These are phyloP conservation scores for Apophysomyces trapeziformis DNA, from an alignment of 371 early-diverging fungal species.

Conservation along the genomic window DNA sequence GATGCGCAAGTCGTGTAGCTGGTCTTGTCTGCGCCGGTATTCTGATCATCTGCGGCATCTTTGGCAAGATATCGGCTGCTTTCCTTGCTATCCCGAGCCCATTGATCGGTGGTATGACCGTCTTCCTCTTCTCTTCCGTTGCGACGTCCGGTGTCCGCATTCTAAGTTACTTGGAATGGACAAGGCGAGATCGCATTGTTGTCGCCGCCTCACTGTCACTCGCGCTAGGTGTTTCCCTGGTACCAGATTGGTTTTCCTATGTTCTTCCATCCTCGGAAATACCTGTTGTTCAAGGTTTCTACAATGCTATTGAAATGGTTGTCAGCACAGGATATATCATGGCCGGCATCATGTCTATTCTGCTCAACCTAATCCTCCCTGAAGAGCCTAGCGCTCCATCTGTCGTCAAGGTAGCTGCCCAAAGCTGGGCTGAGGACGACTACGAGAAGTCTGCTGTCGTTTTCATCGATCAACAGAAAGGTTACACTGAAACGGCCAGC, in stretches of 20 bases:
- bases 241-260: constrained; percentile 58
- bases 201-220: constrained; percentile 51
- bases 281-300: constrained; percentile 51
- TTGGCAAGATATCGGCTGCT: constrained; percentile 61
- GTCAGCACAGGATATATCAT: constrained; percentile 60
- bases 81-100: constrained; percentile 59
- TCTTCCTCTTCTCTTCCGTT: constrained; percentile 62
- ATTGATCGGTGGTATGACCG: constrained; percentile 63
- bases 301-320: constrained; percentile 55
- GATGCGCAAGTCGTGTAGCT: constrained; percentile 61
- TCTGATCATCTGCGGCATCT: constrained; percentile 59
- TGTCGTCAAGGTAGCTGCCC: neutral
- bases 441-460: neutral
- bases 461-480: neutral
- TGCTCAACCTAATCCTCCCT: constrained; percentile 56
- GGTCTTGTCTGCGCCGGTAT: constrained; percentile 60
- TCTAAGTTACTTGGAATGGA: constrained; percentile 60
- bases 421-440: neutral
- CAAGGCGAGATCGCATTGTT: constrained; percentile 66
- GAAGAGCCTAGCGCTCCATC: constrained; percentile 12
- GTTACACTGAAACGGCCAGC: neutral
- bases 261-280: constrained; percentile 49
- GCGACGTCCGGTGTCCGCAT: constrained; percentile 65
- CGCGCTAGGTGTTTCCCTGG: constrained; percentile 58
- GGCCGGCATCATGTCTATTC: constrained; percentile 55